Evolutionary conservation across 139 green algal genomes (phyloP).

Genomic region (Chlorella sp.): DNA sequence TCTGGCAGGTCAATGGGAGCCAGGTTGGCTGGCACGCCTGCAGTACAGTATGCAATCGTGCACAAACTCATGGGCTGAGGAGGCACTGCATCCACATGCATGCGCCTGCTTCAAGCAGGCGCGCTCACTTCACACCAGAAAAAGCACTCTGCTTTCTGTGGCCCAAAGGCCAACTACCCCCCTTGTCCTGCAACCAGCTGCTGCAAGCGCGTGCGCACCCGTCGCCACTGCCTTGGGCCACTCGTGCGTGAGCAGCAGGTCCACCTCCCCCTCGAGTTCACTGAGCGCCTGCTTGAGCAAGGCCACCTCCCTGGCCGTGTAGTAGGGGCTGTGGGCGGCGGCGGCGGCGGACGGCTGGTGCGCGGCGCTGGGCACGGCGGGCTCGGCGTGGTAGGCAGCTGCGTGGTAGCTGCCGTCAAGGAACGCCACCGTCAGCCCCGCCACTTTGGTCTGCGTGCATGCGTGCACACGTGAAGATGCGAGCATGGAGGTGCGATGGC

Average conservation of each 20-base stretch:
- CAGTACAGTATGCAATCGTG: too few relatives aligned
- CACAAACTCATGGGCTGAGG: too few relatives aligned
- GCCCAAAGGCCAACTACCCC: too few relatives aligned
- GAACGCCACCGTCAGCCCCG: slow-evolving; percentile 68
- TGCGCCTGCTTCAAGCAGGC: too few relatives aligned
- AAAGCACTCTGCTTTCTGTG: too few relatives aligned
- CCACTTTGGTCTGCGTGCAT: slow-evolving; percentile 32
- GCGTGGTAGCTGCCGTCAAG: slow-evolving; percentile 69
- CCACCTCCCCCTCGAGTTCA: slow-evolving; percentile 63
- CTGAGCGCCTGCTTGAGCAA: slow-evolving; percentile 42
- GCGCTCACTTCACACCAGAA: too few relatives aligned
- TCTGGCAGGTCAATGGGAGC: neutral
- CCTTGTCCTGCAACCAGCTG: too few relatives aligned
- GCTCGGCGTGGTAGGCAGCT: slow-evolving; percentile 21
- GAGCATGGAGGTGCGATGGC: neutral
- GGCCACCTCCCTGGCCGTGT: slow-evolving; percentile 55
- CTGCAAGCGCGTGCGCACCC: too few relatives aligned
- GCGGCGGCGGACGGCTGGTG: slow-evolving; percentile 13
- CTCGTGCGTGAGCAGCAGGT: slow-evolving; percentile 80
- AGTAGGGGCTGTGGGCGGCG: slow-evolving; percentile 32
- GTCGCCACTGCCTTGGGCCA: slow-evolving; percentile 52
- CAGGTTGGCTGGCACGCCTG: slow-evolving; percentile 1
- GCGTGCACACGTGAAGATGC: neutral
- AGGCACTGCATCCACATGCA: too few relatives aligned
- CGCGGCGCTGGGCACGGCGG: neutral